Evolutionary conservation across 2,329 filamentous ascomycete species (phyloP).

Genomic region (Orbilia blumenaviensis): DNA sequence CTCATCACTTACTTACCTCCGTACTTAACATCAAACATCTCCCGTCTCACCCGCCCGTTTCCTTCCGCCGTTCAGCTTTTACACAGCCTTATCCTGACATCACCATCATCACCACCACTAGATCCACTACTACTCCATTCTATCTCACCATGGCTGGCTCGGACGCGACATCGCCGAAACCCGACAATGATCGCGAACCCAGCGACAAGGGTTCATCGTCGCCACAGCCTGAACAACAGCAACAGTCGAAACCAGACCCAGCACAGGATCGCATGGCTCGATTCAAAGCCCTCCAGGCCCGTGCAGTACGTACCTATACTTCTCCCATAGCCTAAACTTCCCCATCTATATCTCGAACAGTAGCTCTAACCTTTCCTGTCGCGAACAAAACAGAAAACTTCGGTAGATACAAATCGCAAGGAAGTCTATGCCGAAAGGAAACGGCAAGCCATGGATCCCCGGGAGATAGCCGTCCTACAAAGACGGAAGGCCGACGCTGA

Average conservation of each 20-base stretch:
- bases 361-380: constrained; percentile 24
- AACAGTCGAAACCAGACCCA: constrained; percentile 31
- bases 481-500: constrained; percentile 87
- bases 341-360: constrained; percentile 30
- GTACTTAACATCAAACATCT: constrained; percentile 20
- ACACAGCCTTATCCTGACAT: too few species aligned
- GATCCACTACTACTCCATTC: background rate
- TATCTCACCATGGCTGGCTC: constrained; percentile 45
- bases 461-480: constrained; percentile 78
- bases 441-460: constrained; percentile 78
- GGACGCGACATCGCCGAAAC: constrained; percentile 51
- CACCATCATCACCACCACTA: too few species aligned
- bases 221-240: constrained; percentile 23
- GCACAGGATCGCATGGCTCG: constrained; percentile 76
- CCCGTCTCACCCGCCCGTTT: constrained; percentile 9
- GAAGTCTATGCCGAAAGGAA: constrained; percentile 85
- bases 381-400: constrained; percentile 67
- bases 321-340: constrained; percentile 18
- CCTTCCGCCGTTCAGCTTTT: background rate
- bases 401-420: constrained; percentile 78
- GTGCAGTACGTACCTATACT: constrained; percentile 66
- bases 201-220: constrained; percentile 43
- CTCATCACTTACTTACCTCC: background rate
- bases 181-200: constrained; percentile 40
- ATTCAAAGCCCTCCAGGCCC: constrained; percentile 86